Percentiles rank a stretch among this genome's conserved stretches.
phyloP scores from a whole-genome alignment of 2,329 filamentous ascomycete species.

The Colletotrichum higginsianum region DNA sequence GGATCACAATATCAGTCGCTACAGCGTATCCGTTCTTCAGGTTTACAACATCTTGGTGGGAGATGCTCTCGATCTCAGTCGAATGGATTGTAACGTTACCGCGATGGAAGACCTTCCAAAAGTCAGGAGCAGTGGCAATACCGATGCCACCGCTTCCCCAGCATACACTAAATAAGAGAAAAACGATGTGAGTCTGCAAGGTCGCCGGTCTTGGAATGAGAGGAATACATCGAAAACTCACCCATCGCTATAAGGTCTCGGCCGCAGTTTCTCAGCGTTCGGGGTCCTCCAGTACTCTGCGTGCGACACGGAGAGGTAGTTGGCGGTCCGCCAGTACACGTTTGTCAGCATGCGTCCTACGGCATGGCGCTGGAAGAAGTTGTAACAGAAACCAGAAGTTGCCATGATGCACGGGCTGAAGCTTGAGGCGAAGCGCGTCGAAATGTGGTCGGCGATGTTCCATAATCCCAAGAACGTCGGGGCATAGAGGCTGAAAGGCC shows the following conservation, averaged over 20 bases:
- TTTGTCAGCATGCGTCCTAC: too few relatives aligned
- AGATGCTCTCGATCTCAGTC: conserved; percentile 42
- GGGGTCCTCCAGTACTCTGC: too few relatives aligned
- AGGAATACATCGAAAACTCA: too few relatives aligned
- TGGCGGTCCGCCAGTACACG: too few relatives aligned
- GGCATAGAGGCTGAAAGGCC: too few relatives aligned
- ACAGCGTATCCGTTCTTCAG: conserved; percentile 43
- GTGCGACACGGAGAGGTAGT: too few relatives aligned
- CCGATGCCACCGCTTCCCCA: conserved; percentile 53
- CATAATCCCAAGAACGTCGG: conserved; percentile 46
- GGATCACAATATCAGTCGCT: conserved; percentile 44
- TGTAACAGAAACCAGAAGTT: conserved; percentile 33
- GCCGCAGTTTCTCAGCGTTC: too few relatives aligned
- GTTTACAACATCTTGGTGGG: conserved; percentile 42
- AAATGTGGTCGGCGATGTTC: conserved; percentile 48
- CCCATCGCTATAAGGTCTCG: too few relatives aligned
- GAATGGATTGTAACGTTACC: conserved; percentile 48
- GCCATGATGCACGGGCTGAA: conserved; percentile 52
- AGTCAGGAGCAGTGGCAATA: conserved; percentile 50
- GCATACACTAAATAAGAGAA: conserved; percentile 44
- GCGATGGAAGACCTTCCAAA: conserved; percentile 51
- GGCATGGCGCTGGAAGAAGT: neutral
- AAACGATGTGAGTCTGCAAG: too few relatives aligned
- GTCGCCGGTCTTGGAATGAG: too few relatives aligned
- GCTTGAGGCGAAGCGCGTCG: conserved; percentile 46